Conservation (phyloP, 768 basidiomycete genomes). For the Xerocomellus intermedius region DNA sequence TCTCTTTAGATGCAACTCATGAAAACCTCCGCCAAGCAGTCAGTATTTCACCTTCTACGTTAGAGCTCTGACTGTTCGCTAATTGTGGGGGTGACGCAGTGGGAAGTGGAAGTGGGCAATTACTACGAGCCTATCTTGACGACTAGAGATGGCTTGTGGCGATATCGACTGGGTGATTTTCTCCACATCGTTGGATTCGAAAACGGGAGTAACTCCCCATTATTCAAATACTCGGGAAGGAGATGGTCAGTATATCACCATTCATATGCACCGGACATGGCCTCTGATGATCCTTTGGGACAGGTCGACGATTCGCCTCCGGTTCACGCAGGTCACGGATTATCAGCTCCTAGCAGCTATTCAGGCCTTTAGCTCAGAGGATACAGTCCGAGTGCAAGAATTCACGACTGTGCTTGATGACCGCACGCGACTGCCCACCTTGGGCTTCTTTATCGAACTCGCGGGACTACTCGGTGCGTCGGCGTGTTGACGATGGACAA, state of each 20-base stretch:
- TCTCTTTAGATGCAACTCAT: constrained; percentile 3
- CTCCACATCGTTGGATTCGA: constrained; percentile 18
- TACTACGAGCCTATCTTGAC: constrained; percentile 21
- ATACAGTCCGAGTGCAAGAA: constrained; percentile 8
- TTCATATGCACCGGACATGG: not conserved
- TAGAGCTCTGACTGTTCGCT: not conserved
- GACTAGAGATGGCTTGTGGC: constrained; percentile 23
- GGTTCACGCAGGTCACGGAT: constrained; percentile 2
- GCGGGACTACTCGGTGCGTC: constrained; percentile 9
- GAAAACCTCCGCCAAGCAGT: constrained; percentile 16
- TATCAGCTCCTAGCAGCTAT: constrained; percentile 9
- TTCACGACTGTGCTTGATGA: constrained; percentile 19
- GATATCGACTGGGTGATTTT: constrained; percentile 21
- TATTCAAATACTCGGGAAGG: constrained; percentile 15
- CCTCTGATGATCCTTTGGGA: not conserved
- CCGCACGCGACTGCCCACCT: not conserved
- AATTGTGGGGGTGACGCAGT: constrained; percentile 3
- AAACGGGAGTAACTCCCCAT: not conserved
- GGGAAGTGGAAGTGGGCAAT: constrained; percentile 15
- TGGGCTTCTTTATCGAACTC: constrained; percentile 19
- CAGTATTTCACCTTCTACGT: not conserved
- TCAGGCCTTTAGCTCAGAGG: not conserved
- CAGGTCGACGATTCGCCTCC: constrained; percentile 11
- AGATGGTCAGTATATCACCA: constrained; percentile 11
- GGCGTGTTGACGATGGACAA: no score